A percentile compares a stretch with the other conserved stretches of the same genome.
phyloP scores from a whole-genome alignment of 2,329 filamentous ascomycete genomes.

The Pseudocercospora fijiensis region DNA sequence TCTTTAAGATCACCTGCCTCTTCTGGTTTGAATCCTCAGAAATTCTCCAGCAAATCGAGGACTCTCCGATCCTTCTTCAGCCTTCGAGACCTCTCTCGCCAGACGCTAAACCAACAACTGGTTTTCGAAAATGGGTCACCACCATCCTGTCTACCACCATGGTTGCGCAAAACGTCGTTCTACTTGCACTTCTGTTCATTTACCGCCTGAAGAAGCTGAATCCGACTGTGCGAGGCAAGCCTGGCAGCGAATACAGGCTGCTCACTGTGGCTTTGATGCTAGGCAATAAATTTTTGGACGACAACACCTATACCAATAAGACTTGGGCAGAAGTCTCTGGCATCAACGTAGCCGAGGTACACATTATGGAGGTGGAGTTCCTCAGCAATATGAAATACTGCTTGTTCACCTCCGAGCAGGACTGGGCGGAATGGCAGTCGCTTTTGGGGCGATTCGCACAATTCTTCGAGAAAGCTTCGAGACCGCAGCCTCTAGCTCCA shows the following conservation, averaged over 20 bases:
- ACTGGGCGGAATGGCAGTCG: conserved; percentile 85
- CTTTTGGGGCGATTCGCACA: conserved; percentile 79
- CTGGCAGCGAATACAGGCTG: conserved; percentile 88
- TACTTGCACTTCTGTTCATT: conserved; percentile 87
- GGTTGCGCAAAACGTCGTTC: conserved; percentile 91
- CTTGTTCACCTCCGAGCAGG: conserved; percentile 76
- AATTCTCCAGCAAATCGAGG: conserved; percentile 73
- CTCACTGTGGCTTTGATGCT: conserved; percentile 96
- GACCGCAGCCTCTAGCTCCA: conserved; percentile 40
- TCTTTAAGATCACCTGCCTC: conserved; percentile 77
- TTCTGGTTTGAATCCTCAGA: conserved; percentile 95
- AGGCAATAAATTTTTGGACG: conserved; percentile 97
- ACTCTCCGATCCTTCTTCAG: conserved; percentile 35
- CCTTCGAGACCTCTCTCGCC: conserved; percentile 58
- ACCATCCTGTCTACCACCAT: conserved; percentile 90
- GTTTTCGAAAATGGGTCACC: conserved; percentile 91
- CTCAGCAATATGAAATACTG: conserved; percentile 97
- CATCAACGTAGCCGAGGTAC: conserved; percentile 90
- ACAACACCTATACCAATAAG: conserved; percentile 99
- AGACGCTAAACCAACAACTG: conserved; percentile 72
- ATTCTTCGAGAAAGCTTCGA: conserved; percentile 71
- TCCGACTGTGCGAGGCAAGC: conserved; percentile 82
- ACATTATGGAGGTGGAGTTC: conserved; percentile 99
- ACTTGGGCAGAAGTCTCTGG: conserved; percentile 98
- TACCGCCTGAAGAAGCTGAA: conserved; percentile 90